Evolutionary conservation across 1,139 yeast genomes (phyloP).

Genomic region (Meyerozyma elateridarum): DNA sequence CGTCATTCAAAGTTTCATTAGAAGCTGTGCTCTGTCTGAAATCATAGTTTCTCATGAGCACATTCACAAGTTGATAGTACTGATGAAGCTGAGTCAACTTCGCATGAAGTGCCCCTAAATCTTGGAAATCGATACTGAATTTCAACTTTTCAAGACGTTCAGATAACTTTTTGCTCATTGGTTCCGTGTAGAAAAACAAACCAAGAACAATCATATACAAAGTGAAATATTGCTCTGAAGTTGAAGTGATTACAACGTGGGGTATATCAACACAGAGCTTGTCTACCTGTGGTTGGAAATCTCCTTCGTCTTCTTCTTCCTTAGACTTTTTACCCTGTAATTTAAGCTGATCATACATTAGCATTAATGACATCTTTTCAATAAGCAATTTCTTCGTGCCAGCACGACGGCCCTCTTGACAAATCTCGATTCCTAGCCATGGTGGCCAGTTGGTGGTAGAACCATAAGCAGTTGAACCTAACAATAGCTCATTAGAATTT

Average conservation of each 20-base stretch:
- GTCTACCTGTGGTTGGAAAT: constrained; percentile 10
- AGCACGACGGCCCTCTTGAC: constrained; percentile 34
- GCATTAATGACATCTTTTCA: constrained; percentile 35
- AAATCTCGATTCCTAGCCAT: constrained; percentile 43
- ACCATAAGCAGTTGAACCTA: constrained; percentile 32
- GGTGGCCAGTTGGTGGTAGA: constrained; percentile 42
- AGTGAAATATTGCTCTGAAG: constrained; percentile 40
- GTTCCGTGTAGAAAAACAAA: constrained; percentile 40
- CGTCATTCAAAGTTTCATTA: constrained; percentile 37
- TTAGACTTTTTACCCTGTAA: constrained; percentile 19
- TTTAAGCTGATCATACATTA: constrained; percentile 29
- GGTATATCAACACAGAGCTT: constrained; percentile 38
- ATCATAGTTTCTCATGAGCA: constrained; percentile 29
- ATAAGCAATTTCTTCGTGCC: constrained; percentile 34
- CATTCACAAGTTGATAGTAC: constrained; percentile 20
- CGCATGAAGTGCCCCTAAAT: constrained; percentile 27
- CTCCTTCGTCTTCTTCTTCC: constrained; percentile 7
- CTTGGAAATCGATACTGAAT: constrained; percentile 41
- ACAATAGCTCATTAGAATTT: constrained; percentile 14
- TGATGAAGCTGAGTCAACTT: constrained; percentile 25
- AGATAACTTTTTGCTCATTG: constrained; percentile 31
- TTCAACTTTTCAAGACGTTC: constrained; percentile 37
- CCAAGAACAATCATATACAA: constrained; percentile 32
- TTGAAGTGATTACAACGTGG: constrained; percentile 33
- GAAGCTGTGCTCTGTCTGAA: constrained; percentile 31